phyloP scores from a whole-genome alignment of 768 basidiomycete species.

The Scleroderma bovista region DNA sequence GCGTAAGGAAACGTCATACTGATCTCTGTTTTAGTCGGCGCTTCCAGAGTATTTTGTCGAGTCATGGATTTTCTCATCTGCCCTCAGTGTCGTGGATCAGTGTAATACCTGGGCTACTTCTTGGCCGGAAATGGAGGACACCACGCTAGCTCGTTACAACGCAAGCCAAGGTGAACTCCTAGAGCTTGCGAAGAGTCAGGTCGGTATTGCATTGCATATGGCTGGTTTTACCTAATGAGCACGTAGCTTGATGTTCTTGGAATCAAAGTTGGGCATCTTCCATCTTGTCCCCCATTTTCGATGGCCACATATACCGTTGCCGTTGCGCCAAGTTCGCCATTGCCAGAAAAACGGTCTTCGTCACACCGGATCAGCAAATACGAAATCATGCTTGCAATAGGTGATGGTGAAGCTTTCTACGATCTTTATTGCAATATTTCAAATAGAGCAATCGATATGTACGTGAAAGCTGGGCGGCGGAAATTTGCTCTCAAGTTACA shows the following conservation, averaged over 20 bases:
- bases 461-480: slow-evolving; percentile 74
- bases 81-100: slow-evolving; percentile 75
- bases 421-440: slow-evolving; percentile 69
- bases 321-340: slow-evolving; percentile 8
- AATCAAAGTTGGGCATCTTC: slow-evolving; percentile 65
- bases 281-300: slow-evolving; percentile 67
- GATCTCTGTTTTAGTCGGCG: slow-evolving; percentile 33
- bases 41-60: slow-evolving; percentile 76
- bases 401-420: slow-evolving; percentile 60
- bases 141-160: slow-evolving; percentile 46
- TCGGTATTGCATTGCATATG: slow-evolving; percentile 25
- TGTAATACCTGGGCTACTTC: slow-evolving; percentile 67
- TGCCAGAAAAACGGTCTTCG: slow-evolving; percentile 20
- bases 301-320: slow-evolving; percentile 31
- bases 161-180: slow-evolving; percentile 86
- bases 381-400: slow-evolving; percentile 56
- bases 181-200: slow-evolving; percentile 86
- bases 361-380: slow-evolving; percentile 45
- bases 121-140: slow-evolving; percentile 40
- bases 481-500: slow-evolving; percentile 85
- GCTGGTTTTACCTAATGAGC: slow-evolving; percentile 2
- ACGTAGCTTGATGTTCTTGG: slow-evolving; percentile 82
- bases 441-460: slow-evolving; percentile 80
- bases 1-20: slow-evolving; percentile 10
- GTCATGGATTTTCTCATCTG: slow-evolving; percentile 90